Evolutionary conservation across 1,139 yeast genomes (phyloP).

Genomic region (Taiozyma sp.): DNA sequence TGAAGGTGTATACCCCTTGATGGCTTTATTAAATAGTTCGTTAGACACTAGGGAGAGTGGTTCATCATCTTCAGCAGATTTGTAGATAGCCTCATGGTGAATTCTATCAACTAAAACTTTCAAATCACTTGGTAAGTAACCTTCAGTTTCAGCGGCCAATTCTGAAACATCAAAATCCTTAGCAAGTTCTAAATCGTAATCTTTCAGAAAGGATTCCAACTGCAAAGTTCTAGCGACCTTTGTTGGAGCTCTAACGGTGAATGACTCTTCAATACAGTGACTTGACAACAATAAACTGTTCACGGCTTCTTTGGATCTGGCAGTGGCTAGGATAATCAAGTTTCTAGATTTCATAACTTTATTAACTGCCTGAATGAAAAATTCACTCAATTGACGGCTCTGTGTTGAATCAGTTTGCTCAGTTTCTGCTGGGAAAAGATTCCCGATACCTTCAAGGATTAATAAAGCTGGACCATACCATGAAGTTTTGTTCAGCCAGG

Average conservation of each 20-base stretch:
- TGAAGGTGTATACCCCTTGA: slow-evolving; percentile 72
- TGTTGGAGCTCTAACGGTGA: slow-evolving; percentile 65
- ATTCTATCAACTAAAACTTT: slow-evolving; percentile 71
- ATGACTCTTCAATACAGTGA: slow-evolving; percentile 65
- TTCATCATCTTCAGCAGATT: slow-evolving; percentile 17
- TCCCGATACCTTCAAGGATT: slow-evolving; percentile 78
- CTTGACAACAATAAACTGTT: slow-evolving; percentile 59
- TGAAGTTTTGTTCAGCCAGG: slow-evolving; percentile 55
- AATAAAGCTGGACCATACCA: slow-evolving; percentile 82
- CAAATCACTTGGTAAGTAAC: slow-evolving; percentile 82
- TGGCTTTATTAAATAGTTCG: slow-evolving; percentile 49
- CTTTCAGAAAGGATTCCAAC: slow-evolving; percentile 40
- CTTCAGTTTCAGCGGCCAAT: slow-evolving; percentile 79
- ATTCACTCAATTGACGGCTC: slow-evolving; percentile 43
- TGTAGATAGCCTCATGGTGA: slow-evolving; percentile 57
- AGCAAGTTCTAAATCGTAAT: slow-evolving; percentile 26
- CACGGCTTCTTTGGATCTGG: slow-evolving; percentile 61
- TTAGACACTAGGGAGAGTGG: slow-evolving; percentile 15
- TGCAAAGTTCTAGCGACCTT: slow-evolving; percentile 55
- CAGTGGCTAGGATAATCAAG: slow-evolving; percentile 31
- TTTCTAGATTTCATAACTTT: slow-evolving; percentile 35
- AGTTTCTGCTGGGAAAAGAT: slow-evolving; percentile 63
- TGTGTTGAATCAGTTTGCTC: slow-evolving; percentile 59
- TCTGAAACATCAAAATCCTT: slow-evolving; percentile 57
- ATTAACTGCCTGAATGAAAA: slow-evolving; percentile 33